These are phyloP conservation scores for Podospora didyma DNA, from an alignment of 495 filamentous ascomycete genomes.

Conservation along the genomic window DNA sequence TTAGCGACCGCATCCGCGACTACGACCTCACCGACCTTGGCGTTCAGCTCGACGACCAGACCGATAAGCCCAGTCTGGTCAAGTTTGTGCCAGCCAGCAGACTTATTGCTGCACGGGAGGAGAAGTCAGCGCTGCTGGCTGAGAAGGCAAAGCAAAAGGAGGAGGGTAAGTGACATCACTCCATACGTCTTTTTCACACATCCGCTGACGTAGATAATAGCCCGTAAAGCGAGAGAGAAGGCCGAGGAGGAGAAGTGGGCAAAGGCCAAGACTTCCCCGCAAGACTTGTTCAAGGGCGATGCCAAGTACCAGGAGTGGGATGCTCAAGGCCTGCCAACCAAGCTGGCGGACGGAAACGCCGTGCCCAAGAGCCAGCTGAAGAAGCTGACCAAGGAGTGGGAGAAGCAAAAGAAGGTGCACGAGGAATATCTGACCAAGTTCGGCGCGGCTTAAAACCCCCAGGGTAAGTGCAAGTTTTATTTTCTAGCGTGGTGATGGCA, in stretches of 20 bases:
- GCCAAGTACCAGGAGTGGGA: conserved; percentile 79
- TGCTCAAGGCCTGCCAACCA: conserved; percentile 76
- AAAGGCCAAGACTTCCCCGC: conserved; percentile 65
- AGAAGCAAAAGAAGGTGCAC: conserved; percentile 84
- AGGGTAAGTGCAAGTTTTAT: neutral
- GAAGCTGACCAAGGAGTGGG: conserved; percentile 89
- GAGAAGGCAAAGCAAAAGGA: conserved; percentile 57
- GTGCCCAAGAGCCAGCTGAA: conserved; percentile 76
- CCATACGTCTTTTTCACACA: conserved; percentile 15
- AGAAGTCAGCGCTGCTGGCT: conserved; percentile 55
- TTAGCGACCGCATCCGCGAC: conserved; percentile 80
- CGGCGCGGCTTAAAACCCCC: neutral
- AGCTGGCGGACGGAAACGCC: conserved; percentile 69
- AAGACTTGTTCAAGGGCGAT: conserved; percentile 69
- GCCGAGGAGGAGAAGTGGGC: conserved; percentile 54
- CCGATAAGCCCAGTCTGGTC: conserved; percentile 65
- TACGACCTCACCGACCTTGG: conserved; percentile 71
- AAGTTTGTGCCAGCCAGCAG: conserved; percentile 72
- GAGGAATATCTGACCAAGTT: conserved; percentile 47
- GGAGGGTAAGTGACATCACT: conserved; percentile 41
- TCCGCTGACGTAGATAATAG: conserved; percentile 9
- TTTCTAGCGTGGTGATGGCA: neutral
- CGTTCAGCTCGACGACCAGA: conserved; percentile 83
- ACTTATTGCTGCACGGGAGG: conserved; percentile 66
- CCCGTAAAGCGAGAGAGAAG: conserved; percentile 49